Base-by-base conservation (phyloP, 345 rosid species). In the Syzygium grande region DNA sequence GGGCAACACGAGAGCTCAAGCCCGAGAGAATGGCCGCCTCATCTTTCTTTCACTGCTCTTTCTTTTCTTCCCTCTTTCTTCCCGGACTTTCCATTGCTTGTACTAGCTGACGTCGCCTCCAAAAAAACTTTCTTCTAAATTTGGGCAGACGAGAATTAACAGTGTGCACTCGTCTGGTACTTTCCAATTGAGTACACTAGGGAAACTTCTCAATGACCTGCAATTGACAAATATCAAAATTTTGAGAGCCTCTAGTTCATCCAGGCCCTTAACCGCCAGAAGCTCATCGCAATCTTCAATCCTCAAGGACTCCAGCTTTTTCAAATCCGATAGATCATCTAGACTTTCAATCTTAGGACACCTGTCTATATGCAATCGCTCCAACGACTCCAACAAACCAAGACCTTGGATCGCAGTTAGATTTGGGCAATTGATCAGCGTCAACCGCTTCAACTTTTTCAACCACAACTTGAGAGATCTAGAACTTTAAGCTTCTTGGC, bases 401-500 rank as follows among this genome's bases (percentile, higher is more conserved):
- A 68, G 79, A 30, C 79, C 79, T 68, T 68, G 79, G 79, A 68
- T 68, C 0, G 46, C 79, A 68, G 79, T 68, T 16, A 68, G 79
- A 68, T 30, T 68, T 19, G 79, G 23, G 79, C 79, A 68, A 30
- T 19, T 2, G 4, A 17, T 68, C 79, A 68, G 1, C 23, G 2
- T 34, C 79, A 38, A 68, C 0, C 4, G 79, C 10, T 30, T 68
- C 46, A 68, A 68, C 79, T 23, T 68, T 46, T 68, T 68, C 79
- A 68, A 68, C 3, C 43, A n/a, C n/a, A n/a, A n/a, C n/a, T n/a
- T n/a, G n/a, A n/a, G 25, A 92, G 90, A 56, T 89, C 52, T 11
- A 92, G 86, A 21, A 90, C 79, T 85, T 91, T 92, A 89, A 92
- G 22, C 11, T 85, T 58, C 49, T 34, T 41, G 9, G 89, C 89